Base-by-base conservation (phyloP, 805 yeast genomes). In the Debaryomyces maramus region DNA sequence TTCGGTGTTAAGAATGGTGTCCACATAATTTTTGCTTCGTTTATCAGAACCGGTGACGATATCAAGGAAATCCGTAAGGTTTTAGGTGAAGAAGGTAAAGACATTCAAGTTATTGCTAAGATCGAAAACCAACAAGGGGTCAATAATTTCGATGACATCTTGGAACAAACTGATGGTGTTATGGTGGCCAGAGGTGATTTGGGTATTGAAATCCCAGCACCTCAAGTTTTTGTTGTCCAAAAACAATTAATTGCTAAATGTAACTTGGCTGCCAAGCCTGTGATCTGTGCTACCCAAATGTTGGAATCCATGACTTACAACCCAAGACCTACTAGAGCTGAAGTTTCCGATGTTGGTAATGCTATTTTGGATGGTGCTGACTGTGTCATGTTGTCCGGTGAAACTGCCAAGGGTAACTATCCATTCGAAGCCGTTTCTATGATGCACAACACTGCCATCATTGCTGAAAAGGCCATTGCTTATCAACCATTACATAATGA, bases 121-220 rank as follows among this genome's bases (percentile, higher is more conserved):
- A 91, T 93, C 66, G 99, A 93, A 80, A 90, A 89, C 80, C 98
- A 91, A 77, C 99, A 93, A 75, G 99, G 99, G 80, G 98, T 93
- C 61, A 90, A 93, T 86, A 93, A 93, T 83, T 93, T 93, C 65
- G 99, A 93, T 71, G 97, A 88, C 49, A 93, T 93, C 64, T 82
- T 93, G 66, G 68, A 67, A 60, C 96, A 83, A 70, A 93, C 99
- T 49, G 99, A 93, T 67, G 99, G 98, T 78, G 97, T 93, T 63
- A 93, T 93, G 99, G 98, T 93, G 68, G 99, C 99, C 61, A 85
- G 99, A 76, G 99, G 99, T 80, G 99, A 93, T 72, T 80, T 93
- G 61, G 99, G 99, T 80, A 93, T 93, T 63, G 99, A 93, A 78
- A 93, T 93, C 62, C 98, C 98, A 54, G 98, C 99, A 53, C 91